Evolutionary conservation across 2,329 filamentous ascomycete species (phyloP).

Genomic region (Blastomyces gilchristii): DNA sequence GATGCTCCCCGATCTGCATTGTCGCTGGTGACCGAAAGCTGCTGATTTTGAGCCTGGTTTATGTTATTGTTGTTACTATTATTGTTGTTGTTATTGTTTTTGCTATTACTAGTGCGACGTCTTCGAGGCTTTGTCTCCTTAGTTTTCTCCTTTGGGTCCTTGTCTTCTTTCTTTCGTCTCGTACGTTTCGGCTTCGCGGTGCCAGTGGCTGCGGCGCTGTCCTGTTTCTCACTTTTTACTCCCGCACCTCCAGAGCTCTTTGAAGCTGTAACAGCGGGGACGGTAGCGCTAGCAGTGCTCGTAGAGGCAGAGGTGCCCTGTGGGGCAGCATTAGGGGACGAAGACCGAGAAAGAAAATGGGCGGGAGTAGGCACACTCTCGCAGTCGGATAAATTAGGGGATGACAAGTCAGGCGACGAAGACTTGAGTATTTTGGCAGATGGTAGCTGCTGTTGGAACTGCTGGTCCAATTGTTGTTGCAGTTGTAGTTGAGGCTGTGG

Average conservation of each 20-base stretch:
- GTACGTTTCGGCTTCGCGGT: slow-evolving; percentile 20
- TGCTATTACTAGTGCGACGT: slow-evolving; percentile 10
- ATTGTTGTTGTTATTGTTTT: not conserved
- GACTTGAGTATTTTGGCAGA: not conserved
- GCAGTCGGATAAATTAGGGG: slow-evolving; percentile 9
- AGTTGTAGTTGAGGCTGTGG: not conserved
- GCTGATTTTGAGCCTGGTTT: slow-evolving; percentile 18
- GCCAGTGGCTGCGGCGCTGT: slow-evolving; percentile 23
- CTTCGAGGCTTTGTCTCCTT: slow-evolving; percentile 12
- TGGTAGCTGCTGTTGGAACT: not conserved
- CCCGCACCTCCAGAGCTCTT: not conserved
- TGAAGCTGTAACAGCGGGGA: not conserved
- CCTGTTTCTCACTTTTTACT: not conserved
- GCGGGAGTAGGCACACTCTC: slow-evolving; percentile 14
- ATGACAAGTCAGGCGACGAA: slow-evolving; percentile 3
- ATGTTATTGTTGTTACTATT: slow-evolving; percentile 14
- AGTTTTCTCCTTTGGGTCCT: slow-evolving; percentile 13
- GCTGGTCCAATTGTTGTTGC: not conserved
- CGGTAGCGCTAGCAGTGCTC: not conserved
- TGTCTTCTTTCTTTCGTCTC: slow-evolving; percentile 35
- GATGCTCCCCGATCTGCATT: slow-evolving; percentile 16
- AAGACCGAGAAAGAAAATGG: slow-evolving; percentile 6
- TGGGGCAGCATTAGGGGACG: not conserved
- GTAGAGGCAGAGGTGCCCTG: not conserved
- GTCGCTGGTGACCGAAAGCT: slow-evolving; percentile 14